phyloP scores from a whole-genome alignment of 495 filamentous ascomycete genomes.

The Xylaria scruposa region DNA sequence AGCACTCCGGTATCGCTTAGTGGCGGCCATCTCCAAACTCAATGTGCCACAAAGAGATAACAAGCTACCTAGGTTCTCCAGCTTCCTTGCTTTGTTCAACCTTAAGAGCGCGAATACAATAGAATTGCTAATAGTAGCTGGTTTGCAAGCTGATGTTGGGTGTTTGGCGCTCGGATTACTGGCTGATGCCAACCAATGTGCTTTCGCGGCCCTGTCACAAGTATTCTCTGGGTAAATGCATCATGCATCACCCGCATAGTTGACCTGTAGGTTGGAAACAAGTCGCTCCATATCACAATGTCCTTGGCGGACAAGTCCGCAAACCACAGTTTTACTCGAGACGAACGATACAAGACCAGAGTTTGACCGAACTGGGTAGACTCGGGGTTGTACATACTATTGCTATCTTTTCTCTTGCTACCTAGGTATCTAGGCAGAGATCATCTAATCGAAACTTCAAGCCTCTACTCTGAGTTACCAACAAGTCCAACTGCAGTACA shows the following conservation, averaged over 20 bases:
- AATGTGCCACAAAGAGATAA: not conserved
- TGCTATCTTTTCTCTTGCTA: not conserved
- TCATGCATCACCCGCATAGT: slow-evolving; percentile 17
- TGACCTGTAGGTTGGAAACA: slow-evolving; percentile 5
- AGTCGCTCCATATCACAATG: not conserved
- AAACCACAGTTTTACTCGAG: not conserved
- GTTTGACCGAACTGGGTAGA: not conserved
- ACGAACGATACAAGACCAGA: slow-evolving; percentile 5
- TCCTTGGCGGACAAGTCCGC: not conserved
- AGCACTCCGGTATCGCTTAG: slow-evolving; percentile 9
- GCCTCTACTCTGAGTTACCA: not conserved
- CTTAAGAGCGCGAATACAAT: not conserved
- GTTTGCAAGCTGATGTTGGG: not conserved
- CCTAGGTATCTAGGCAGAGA: not conserved
- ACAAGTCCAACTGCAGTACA: not conserved
- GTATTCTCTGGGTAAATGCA: slow-evolving; percentile 16
- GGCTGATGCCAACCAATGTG: slow-evolving; percentile 1
- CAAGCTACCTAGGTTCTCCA: not conserved
- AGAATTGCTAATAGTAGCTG: not conserved
- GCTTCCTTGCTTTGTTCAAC: slow-evolving; percentile 15
- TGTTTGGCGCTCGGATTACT: not conserved
- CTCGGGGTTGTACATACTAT: not conserved
- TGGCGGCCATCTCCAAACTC: not conserved
- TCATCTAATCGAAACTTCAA: not conserved
- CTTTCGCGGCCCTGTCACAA: slow-evolving; percentile 1